Base-by-base conservation (phyloP, 2,329 filamentous ascomycete genomes). In the Ophiocordyceps camponoti-saundersi region DNA sequence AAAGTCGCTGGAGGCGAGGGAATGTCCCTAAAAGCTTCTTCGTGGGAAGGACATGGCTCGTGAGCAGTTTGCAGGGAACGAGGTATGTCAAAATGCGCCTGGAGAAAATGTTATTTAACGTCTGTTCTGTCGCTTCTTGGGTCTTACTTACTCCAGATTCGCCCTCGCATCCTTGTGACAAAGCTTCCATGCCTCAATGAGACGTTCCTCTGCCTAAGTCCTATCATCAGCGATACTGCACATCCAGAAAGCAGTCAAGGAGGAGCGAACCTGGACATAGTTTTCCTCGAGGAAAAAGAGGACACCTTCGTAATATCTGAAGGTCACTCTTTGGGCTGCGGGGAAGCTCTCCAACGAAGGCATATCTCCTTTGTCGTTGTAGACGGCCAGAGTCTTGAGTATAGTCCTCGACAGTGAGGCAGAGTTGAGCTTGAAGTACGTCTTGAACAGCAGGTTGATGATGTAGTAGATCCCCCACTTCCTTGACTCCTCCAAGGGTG, bases 391-490 rank as follows among this genome's bases (percentile, higher is more conserved):
- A 0, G 87, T 88, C 53, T 82, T 85, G 44, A 98, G 71, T 45
- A 96, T 82, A 53, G 92, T 95, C 60, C 92, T 88, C 18, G 82
- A 94, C 20, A 96, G 70, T n/a, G 79, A 80, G 48, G 93, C 82
- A 32, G 84, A 85, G 65, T 94, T 95, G 52, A 96, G 71, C 68
- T 86, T 93, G 70, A 98, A 98, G 63, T 96, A 95, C 1, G 89
- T 96, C 66, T 96, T 96, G 77, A 98, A 98, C 15, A 95, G 72
- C 8, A 98, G 74, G 59, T 95, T 96, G 58, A 89, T 87, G 53
- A 90, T 82, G 62, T 88, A 89, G 68, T 98, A 98, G 44, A 95
- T 85, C 7, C 87, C 93, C 92, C 92, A 98, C 75, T 96, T 98
- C 47, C 92, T 80, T 10, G 90, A 95, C 56, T 94, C 84, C 57